Conservation (phyloP, 2,329 filamentous ascomycete species). For the Claviceps digitariae region DNA sequence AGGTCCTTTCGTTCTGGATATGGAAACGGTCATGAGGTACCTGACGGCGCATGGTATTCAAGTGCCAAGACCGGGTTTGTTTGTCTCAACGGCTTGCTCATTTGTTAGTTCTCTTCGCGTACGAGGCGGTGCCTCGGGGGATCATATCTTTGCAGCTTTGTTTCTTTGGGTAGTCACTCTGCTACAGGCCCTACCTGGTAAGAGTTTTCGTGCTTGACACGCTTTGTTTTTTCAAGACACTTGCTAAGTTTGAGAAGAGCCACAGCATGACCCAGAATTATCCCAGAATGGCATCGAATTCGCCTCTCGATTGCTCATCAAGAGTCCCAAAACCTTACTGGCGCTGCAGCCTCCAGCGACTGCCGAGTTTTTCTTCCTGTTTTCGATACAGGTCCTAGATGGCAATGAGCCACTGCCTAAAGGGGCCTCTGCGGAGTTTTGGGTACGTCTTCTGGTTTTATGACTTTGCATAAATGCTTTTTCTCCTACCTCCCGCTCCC, state of each 20-base stretch:
- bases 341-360: constrained; percentile 38
- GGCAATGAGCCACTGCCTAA: constrained; percentile 66
- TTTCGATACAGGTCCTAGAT: constrained; percentile 55
- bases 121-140: constrained; percentile 28
- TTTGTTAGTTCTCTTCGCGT: constrained; percentile 49
- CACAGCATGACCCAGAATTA: constrained; percentile 60
- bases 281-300: constrained; percentile 64
- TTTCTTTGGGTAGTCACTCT: constrained; percentile 50
- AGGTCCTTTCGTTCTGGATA: constrained; percentile 64
- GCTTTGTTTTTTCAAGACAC: not conserved
- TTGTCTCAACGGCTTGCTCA: constrained; percentile 59
- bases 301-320: constrained; percentile 47
- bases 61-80: constrained; percentile 53
- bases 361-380: constrained; percentile 56
- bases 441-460: constrained; percentile 36
- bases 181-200: constrained; percentile 48
- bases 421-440: constrained; percentile 59
- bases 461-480: not conserved
- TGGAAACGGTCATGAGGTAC: constrained; percentile 51
- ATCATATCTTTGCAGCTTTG: constrained; percentile 35
- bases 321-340: constrained; percentile 48
- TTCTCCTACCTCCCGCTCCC: not conserved
- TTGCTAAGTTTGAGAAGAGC: constrained; percentile 29
- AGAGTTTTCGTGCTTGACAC: not conserved
- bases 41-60: constrained; percentile 43